These are phyloP conservation scores for Penicillium sp. DNA, from an alignment of 2,329 filamentous ascomycete genomes.

Conservation along the genomic window DNA sequence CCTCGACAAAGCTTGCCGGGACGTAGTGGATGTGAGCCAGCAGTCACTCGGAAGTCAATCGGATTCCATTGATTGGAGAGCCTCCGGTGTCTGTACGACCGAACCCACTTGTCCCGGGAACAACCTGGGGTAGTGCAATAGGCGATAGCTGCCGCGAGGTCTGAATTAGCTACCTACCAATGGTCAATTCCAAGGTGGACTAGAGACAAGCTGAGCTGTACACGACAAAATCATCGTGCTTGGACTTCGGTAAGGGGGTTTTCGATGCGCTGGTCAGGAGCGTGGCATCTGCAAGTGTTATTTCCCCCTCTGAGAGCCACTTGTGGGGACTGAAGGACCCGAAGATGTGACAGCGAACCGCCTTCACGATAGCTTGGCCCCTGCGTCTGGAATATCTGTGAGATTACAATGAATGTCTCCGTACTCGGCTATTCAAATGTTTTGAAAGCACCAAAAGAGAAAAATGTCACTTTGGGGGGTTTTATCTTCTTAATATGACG, in stretches of 20 bases:
- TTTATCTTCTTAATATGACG: background rate
- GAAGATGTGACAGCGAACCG: slow-evolving; percentile 36
- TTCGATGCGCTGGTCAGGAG: slow-evolving; percentile 30
- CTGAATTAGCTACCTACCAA: background rate
- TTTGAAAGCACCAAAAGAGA: too few species aligned
- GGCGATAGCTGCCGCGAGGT: slow-evolving; percentile 5
- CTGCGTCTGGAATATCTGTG: slow-evolving; percentile 26
- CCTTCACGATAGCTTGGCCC: slow-evolving; percentile 23
- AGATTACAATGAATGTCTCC: background rate
- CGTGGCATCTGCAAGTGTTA: slow-evolving; percentile 35
- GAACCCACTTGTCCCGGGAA: slow-evolving; percentile 13
- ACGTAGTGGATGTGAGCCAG: background rate
- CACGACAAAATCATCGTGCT: slow-evolving; percentile 10
- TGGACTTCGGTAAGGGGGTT: slow-evolving; percentile 14
- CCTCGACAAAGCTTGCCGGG: background rate
- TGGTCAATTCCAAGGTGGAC: slow-evolving; percentile 18
- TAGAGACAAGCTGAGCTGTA: slow-evolving; percentile 3
- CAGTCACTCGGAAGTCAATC: slow-evolving; percentile 19
- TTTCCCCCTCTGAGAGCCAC: slow-evolving; percentile 5
- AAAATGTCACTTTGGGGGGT: too few species aligned
- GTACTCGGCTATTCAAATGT: too few species aligned
- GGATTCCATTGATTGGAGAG: slow-evolving; percentile 21
- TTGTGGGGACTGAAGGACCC: slow-evolving; percentile 27
- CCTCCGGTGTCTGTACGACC: slow-evolving; percentile 19
- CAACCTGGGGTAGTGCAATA: slow-evolving; percentile 15